These are phyloP conservation scores for Phytopythium aichiense DNA, from an alignment of 352 stramenopile species.

Conservation along the genomic window DNA sequence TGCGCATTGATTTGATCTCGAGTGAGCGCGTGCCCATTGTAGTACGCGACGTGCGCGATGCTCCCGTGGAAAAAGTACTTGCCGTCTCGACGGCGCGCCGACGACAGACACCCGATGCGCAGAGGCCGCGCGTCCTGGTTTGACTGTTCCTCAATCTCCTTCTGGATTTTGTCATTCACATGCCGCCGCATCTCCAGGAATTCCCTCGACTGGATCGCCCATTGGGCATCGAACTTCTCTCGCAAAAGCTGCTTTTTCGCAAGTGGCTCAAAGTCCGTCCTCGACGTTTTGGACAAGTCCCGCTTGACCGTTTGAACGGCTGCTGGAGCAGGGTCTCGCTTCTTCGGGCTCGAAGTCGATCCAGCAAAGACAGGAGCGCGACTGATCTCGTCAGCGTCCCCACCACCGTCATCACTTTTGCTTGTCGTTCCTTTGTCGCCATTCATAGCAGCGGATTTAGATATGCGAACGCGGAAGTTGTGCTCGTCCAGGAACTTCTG, in stretches of 20 bases:
- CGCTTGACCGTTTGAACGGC: constrained; percentile 34
- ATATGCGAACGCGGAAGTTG: constrained; percentile 76
- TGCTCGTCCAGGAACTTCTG: constrained; percentile 80
- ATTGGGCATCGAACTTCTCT: constrained; percentile 64
- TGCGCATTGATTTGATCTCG: constrained; percentile 73
- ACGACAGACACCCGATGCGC: constrained; percentile 73
- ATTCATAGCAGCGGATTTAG: constrained; percentile 21
- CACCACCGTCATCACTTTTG: background rate
- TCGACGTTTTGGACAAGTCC: constrained; percentile 55
- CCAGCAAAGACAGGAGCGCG: background rate
- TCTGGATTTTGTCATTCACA: constrained; percentile 63
- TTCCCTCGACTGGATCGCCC: constrained; percentile 41
- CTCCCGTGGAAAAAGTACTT: constrained; percentile 86
- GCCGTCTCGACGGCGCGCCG: constrained; percentile 48
- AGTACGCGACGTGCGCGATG: constrained; percentile 86
- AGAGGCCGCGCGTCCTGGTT: constrained; percentile 52
- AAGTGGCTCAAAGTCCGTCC: constrained; percentile 67
- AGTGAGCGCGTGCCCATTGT: constrained; percentile 49
- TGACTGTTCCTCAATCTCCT: constrained; percentile 62
- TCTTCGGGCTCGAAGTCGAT: background rate
- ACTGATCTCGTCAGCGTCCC: constrained; percentile 2
- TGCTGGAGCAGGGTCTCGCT: background rate
- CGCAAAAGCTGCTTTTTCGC: constrained; percentile 82
- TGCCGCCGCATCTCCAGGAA: constrained; percentile 73
- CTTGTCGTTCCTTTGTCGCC: background rate